phyloP scores from a whole-genome alignment of 2,329 filamentous ascomycete genomes.

The Trichoderma arundinaceum region DNA sequence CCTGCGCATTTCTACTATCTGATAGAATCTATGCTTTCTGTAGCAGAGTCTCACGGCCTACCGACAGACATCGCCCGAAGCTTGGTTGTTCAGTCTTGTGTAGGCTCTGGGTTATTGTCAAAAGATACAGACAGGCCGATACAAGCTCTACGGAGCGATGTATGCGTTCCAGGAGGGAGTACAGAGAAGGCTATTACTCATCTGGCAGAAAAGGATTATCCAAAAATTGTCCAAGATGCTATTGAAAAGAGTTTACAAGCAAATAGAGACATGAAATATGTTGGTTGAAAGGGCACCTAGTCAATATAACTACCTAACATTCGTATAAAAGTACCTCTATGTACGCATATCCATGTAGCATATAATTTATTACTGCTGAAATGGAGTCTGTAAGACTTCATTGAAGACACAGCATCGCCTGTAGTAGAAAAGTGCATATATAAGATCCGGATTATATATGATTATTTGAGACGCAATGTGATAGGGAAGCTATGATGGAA shows the following conservation, averaged over 20 bases:
- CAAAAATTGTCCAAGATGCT: conserved; percentile 18
- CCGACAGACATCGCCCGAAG: conserved; percentile 12
- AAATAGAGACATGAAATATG: conserved; percentile 18
- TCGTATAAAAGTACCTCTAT: neutral
- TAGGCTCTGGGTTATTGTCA: conserved; percentile 21
- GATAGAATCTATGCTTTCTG: conserved; percentile 20
- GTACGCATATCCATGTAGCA: neutral
- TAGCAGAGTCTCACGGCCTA: neutral
- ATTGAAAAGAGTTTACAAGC: conserved; percentile 18
- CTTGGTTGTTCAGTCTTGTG: conserved; percentile 22
- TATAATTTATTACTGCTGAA: too few species aligned
- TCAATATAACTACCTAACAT: neutral
- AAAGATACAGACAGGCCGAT: conserved; percentile 17
- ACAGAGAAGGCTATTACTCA: conserved; percentile 20
- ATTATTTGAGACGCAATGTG: too few species aligned
- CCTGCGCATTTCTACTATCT: conserved; percentile 25
- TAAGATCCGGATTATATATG: too few species aligned
- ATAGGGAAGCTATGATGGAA: too few species aligned
- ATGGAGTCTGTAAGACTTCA: too few species aligned
- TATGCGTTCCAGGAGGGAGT: conserved; percentile 21
- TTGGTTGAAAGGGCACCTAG: neutral
- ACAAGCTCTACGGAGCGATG: conserved; percentile 4
- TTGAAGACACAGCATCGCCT: too few species aligned
- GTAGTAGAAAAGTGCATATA: too few species aligned
- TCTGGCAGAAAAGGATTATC: neutral